These are phyloP conservation scores for Picea sitchensis DNA, from an alignment of 75 land plant species.

Conservation along the genomic window DNA sequence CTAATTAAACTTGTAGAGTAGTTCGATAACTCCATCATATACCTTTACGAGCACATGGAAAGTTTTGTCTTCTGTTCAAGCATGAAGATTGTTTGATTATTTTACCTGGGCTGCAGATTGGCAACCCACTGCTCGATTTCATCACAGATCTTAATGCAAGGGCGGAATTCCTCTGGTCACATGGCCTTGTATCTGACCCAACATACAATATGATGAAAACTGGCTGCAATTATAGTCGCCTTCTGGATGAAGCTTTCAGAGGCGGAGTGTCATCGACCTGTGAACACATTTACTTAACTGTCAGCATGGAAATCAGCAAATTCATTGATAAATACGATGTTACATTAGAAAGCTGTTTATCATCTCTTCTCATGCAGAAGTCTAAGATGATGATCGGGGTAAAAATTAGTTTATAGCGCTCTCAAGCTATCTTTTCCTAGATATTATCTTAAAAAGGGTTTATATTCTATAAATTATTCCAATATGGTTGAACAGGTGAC, in stretches of 20 bases:
- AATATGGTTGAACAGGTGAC: no score
- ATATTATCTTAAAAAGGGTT: no score
- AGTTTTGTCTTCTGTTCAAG: not conserved
- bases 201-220: slow-evolving; percentile 18
- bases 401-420: no score
- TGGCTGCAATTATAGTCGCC: slow-evolving; percentile 17
- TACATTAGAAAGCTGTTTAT: slow-evolving; percentile 18
- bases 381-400: no score
- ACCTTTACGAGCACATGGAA: no score
- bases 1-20: no score
- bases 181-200: slow-evolving; percentile 32
- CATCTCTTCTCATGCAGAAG: slow-evolving; percentile 16
- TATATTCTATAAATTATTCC: no score
- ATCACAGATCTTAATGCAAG: slow-evolving; percentile 26
- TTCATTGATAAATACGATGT: slow-evolving; percentile 19
- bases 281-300: not conserved
- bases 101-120: slow-evolving; percentile 15
- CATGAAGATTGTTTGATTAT: not conserved
- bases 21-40: no score
- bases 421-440: no score
- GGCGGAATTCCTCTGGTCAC: slow-evolving; percentile 29
- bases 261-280: slow-evolving; percentile 18
- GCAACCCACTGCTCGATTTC: slow-evolving; percentile 36
- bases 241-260: not conserved
- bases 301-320: slow-evolving; percentile 14